These are phyloP conservation scores for Sherardia arvensis DNA, from an alignment of 257 asterid species.

Conservation along the genomic window DNA sequence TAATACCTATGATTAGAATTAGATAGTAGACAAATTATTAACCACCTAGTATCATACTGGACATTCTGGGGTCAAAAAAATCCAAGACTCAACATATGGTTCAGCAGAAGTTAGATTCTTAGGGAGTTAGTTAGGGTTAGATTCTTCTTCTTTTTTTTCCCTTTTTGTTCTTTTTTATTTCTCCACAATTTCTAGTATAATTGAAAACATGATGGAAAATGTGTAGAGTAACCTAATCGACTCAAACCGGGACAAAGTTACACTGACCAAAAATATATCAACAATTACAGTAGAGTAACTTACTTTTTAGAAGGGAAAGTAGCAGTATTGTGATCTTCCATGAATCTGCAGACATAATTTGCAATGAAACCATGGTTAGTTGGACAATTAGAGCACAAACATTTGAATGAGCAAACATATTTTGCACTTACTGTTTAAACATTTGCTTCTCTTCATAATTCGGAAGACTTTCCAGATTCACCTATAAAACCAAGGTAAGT, in stretches of 20 bases:
- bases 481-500: conserved; percentile 35
- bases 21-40: conserved; percentile 7
- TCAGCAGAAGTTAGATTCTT: not conserved
- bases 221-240: not conserved
- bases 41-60: not conserved
- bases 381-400: not conserved
- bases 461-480: conserved; percentile 88
- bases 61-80: not conserved
- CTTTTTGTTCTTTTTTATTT: not conserved
- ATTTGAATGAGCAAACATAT: not conserved
- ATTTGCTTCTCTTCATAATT: conserved; percentile 95
- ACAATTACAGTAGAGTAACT: conserved; percentile 23
- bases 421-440: conserved; percentile 64
- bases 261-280: not conserved
- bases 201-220: not conserved
- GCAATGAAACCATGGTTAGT: not conserved
- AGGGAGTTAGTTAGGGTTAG: too few species aligned
- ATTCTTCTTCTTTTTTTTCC: too few species aligned
- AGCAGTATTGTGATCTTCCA: conserved; percentile 99
- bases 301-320: conserved; percentile 95
- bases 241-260: not conserved
- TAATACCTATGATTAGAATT: conserved; percentile 57
- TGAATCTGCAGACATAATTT: conserved; percentile 48
- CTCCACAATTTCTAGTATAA: not conserved
- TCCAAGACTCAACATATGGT: not conserved